phyloP scores from a whole-genome alignment of 2,329 filamentous ascomycete species.

The Chaetothyriales sp. region DNA sequence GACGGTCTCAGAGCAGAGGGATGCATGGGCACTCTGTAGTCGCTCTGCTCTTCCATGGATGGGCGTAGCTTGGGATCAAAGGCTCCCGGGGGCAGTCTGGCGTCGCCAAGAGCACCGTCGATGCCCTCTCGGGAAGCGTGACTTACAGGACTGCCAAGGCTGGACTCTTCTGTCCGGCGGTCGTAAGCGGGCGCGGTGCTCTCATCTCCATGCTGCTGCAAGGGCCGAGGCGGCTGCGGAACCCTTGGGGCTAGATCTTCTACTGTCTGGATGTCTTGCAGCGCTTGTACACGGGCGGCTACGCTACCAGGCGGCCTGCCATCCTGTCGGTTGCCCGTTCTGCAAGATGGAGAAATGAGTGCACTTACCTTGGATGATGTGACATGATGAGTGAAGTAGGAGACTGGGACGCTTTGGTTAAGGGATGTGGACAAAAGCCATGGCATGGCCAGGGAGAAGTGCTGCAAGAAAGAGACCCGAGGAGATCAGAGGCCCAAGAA shows the following conservation, averaged over 20 bases:
- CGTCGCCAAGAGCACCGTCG: constrained; percentile 7
- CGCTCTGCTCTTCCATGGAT: neutral
- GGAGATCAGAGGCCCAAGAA: neutral
- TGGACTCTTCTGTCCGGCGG: constrained; percentile 2
- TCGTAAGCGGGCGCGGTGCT: constrained; percentile 1
- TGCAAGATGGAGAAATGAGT: neutral
- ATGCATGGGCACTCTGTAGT: neutral
- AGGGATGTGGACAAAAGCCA: neutral
- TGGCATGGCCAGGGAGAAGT: neutral
- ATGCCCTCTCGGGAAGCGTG: constrained; percentile 5
- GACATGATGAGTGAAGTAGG: constrained; percentile 1
- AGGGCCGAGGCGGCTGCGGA: constrained; percentile 3
- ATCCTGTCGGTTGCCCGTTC: constrained; percentile 4
- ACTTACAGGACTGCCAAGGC: constrained; percentile 3
- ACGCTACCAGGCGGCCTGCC: constrained; percentile 12
- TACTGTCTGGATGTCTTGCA: constrained; percentile 10
- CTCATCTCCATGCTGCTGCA: constrained; percentile 2
- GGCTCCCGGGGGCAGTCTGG: neutral
- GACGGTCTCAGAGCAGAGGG: neutral
- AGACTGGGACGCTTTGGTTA: neutral
- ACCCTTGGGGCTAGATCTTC: constrained; percentile 4
- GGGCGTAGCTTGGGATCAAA: neutral
- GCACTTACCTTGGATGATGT: neutral
- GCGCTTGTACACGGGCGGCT: constrained; percentile 15
- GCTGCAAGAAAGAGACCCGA: neutral